Conservation (phyloP, 768 basidiomycete species). For the Mrakia gelida region DNA sequence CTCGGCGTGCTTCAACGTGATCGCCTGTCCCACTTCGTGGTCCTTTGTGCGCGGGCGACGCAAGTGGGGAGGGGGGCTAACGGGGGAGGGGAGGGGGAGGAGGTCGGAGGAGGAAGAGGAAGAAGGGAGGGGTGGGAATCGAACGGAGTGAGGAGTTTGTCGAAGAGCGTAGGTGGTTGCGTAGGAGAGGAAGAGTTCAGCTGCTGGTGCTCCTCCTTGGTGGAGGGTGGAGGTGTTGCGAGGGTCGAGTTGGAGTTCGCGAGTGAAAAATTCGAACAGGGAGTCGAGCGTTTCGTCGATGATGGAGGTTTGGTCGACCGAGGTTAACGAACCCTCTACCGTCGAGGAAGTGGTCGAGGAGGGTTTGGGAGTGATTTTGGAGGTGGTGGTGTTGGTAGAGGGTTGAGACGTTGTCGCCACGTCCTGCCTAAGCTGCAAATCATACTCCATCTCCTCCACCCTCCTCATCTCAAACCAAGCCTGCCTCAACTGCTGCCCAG, state of each 20-base stretch:
- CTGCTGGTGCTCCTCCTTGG: too few relatives aligned
- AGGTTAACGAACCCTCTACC: too few relatives aligned
- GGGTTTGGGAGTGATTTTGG: too few relatives aligned
- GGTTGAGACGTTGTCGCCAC: too few relatives aligned
- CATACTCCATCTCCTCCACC: not conserved
- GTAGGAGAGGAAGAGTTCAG: not conserved
- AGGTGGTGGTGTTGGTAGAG: too few relatives aligned
- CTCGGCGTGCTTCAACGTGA: not conserved
- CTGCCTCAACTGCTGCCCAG: not conserved
- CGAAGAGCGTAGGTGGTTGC: not conserved
- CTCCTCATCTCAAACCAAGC: not conserved
- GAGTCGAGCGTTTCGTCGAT: too few relatives aligned
- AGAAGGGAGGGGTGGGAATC: not conserved
- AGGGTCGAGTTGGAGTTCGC: too few relatives aligned
- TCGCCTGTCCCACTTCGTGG: not conserved
- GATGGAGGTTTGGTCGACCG: too few relatives aligned
- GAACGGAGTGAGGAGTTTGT: not conserved
- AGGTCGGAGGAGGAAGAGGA: not conserved
- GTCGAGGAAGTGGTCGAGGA: too few relatives aligned
- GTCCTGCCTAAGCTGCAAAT: not conserved
- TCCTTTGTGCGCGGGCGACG: too few relatives aligned
- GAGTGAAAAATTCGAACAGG: too few relatives aligned
- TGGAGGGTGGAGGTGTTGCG: too few relatives aligned
- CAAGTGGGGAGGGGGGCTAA: not conserved
- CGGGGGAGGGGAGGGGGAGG: not conserved